Evolutionary conservation across 2,329 filamentous ascomycete species (phyloP).

Genomic region (Colletotrichum acutatum): DNA sequence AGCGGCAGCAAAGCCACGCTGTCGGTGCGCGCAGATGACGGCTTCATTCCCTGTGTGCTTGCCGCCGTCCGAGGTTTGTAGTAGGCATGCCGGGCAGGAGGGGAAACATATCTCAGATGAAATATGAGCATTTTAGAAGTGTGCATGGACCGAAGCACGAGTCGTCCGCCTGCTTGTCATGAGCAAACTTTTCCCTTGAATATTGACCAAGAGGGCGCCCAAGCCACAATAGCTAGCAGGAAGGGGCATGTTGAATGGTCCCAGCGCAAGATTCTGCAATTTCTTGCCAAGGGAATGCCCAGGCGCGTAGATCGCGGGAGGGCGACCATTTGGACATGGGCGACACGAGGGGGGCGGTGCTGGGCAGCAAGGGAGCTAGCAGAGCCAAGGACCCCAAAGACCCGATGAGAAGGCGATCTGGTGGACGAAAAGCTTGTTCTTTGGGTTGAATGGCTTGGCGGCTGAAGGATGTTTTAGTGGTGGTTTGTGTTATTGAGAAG

Average conservation of each 20-base stretch:
- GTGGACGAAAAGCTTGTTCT: conserved; percentile 26
- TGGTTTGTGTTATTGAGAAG: neutral
- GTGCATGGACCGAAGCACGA: neutral
- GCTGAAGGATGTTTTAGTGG: neutral
- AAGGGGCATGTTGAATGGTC: neutral
- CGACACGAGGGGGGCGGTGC: neutral
- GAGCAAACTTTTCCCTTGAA: neutral
- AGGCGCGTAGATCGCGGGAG: conserved; percentile 32
- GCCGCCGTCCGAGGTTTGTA: neutral
- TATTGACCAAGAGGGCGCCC: no score
- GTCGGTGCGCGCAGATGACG: neutral
- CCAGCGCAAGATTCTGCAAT: neutral
- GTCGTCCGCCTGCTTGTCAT: neutral
- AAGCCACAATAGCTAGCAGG: no score
- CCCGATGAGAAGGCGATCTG: neutral
- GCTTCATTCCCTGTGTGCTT: neutral
- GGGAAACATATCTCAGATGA: neutral
- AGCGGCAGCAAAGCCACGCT: neutral
- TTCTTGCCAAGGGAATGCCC: conserved; percentile 30
- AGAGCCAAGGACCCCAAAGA: conserved; percentile 10
- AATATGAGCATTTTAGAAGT: neutral
- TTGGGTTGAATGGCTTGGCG: neutral
- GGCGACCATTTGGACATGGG: neutral
- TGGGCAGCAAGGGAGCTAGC: conserved; percentile 25
- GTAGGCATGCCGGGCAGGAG: neutral